Evolutionary conservation across 441 rosid genomes (phyloP).

Genomic region (Bocquillonia castaneifolia): DNA sequence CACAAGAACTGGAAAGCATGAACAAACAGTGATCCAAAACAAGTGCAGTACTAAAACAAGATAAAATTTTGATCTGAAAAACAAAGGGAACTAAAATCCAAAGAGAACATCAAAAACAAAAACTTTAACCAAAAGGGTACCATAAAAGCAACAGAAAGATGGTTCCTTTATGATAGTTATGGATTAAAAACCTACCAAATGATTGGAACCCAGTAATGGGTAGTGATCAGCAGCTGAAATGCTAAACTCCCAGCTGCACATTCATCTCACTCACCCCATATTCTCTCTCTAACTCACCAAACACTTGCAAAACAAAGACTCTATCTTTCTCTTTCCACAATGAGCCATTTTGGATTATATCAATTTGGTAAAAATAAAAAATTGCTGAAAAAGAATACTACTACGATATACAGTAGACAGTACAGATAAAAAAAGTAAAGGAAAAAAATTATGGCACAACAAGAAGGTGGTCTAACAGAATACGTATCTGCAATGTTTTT

Average conservation of each 20-base stretch:
- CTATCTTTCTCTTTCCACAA: slow-evolving; percentile 23
- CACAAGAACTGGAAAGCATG: slow-evolving; percentile 18
- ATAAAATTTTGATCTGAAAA: slow-evolving; percentile 21
- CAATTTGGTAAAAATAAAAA: slow-evolving; percentile 32
- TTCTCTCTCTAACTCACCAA: slow-evolving; percentile 22
- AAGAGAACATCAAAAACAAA: slow-evolving; percentile 10
- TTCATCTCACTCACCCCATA: slow-evolving; percentile 51
- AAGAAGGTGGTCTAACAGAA: not conserved
- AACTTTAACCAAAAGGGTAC: slow-evolving; percentile 33
- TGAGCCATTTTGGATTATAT: slow-evolving; percentile 34
- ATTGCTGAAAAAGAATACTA: slow-evolving; percentile 6
- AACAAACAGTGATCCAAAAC: slow-evolving; percentile 1
- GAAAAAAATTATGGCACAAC: not conserved
- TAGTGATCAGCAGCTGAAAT: slow-evolving; percentile 43
- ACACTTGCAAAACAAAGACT: slow-evolving; percentile 15
- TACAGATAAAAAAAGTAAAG: no score
- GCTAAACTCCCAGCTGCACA: slow-evolving; percentile 55
- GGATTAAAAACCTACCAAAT: slow-evolving; percentile 33
- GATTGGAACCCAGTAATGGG: slow-evolving; percentile 15
- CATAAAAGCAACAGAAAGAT: slow-evolving; percentile 17
- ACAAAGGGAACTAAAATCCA: slow-evolving; percentile 1
- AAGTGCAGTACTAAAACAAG: slow-evolving; percentile 10
- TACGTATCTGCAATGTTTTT: not conserved
- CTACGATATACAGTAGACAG: no score
- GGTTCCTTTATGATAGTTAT: slow-evolving; percentile 7